phyloP scores from a whole-genome alignment of 2,329 filamentous ascomycete species.

The Aspergillus sp. region DNA sequence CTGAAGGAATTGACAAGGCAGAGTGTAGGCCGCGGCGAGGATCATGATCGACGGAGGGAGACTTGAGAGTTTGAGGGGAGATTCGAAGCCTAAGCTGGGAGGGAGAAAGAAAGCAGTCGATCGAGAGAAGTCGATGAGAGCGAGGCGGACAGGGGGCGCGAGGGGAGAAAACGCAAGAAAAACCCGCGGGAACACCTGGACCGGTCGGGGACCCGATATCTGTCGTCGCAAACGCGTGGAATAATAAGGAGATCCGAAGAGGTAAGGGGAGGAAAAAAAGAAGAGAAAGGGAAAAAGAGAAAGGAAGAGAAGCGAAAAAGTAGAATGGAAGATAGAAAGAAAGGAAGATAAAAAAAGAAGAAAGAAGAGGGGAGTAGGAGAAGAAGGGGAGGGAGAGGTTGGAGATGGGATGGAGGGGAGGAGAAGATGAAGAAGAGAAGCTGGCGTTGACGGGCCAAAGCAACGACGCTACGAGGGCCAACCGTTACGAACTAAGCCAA shows the following conservation, averaged over 20 bases:
- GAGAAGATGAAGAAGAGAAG: too few species aligned
- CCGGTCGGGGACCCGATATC: too few species aligned
- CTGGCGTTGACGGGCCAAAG: too few species aligned
- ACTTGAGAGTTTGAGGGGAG: conserved; percentile 21
- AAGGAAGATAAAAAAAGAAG: not conserved
- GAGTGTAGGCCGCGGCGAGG: conserved; percentile 10
- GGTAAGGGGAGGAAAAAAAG: conserved; percentile 4
- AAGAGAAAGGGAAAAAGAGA: conserved; percentile 1
- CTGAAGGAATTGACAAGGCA: conserved; percentile 16
- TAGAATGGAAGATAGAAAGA: not conserved
- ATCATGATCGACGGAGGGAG: conserved; percentile 21
- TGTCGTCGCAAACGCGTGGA: too few species aligned
- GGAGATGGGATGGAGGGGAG: too few species aligned
- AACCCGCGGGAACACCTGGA: conserved; percentile 9
- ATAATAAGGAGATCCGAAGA: conserved; percentile 6
- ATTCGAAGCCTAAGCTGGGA: conserved; percentile 5
- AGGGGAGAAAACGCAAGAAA: conserved; percentile 12
- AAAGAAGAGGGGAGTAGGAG: not conserved
- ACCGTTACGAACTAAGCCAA: too few species aligned
- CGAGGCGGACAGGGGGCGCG: conserved; percentile 4
- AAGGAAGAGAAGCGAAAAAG: conserved; percentile 3
- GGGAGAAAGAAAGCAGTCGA: conserved; percentile 4
- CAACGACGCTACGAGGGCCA: too few species aligned
- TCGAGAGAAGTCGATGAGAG: conserved; percentile 8
- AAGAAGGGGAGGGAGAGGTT: not conserved